Percentiles rank a stretch among this genome's conserved stretches.
phyloP scores from a whole-genome alignment of 306 rosid species.

The Vigna trinervia region DNA sequence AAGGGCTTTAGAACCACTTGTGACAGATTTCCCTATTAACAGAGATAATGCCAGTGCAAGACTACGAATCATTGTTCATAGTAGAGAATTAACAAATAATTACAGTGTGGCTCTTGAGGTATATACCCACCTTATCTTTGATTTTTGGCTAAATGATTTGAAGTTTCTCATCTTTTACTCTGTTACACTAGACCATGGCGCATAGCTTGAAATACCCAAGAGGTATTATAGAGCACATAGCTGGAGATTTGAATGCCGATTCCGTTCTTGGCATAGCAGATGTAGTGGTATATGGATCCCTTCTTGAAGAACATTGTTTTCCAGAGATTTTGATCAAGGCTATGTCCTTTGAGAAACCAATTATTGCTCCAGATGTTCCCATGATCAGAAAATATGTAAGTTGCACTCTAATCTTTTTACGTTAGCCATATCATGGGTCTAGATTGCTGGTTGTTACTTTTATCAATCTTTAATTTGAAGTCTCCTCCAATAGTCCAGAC shows the following conservation, averaged over 20 bases:
- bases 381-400: conserved; percentile 83
- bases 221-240: conserved; percentile 71
- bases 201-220: conserved; percentile 77
- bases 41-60: conserved; percentile 55
- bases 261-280: conserved; percentile 64
- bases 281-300: conserved; percentile 87
- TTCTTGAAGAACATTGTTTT: conserved; percentile 81
- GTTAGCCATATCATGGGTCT: conserved; percentile 28
- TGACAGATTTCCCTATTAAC: conserved; percentile 56
- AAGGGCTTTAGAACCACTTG: conserved; percentile 73
- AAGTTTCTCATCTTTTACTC: conserved; percentile 45
- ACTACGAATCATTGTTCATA: conserved; percentile 71
- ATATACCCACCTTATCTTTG: conserved; percentile 15
- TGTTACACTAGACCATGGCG: conserved; percentile 72
- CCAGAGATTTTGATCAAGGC: conserved; percentile 86
- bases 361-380: conserved; percentile 85
- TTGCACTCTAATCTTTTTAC: conserved; percentile 33
- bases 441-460: conserved; percentile 22
- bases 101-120: conserved; percentile 84
- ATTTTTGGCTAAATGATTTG: conserved; percentile 41
- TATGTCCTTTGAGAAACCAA: conserved; percentile 90
- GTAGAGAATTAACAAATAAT: conserved; percentile 73
- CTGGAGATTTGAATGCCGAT: conserved; percentile 68
- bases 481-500: conserved; percentile 11
- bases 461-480: conserved; percentile 26